A percentile compares a stretch with the other conserved stretches of the same genome.
These are phyloP conservation scores for Pittosporum tobira DNA, from an alignment of 129 eudicot species.

Conservation along the genomic window DNA sequence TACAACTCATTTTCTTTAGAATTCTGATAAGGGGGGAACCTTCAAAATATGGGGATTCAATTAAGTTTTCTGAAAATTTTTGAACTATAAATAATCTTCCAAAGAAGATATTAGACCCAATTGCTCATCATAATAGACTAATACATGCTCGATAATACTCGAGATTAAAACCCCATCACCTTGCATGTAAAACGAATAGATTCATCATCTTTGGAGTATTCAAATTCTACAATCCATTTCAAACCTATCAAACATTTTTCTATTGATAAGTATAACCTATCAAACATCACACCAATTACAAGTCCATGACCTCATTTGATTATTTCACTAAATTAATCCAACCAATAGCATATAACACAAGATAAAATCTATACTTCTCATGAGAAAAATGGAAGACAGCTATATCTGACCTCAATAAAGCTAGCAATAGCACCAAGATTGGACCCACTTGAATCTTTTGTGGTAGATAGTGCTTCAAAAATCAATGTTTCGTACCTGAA, in stretches of 20 bases:
- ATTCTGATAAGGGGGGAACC: too few relatives aligned
- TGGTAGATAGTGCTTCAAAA: slow-evolving; percentile 34
- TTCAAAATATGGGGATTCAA: too few relatives aligned
- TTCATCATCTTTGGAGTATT: background rate
- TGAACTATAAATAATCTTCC: too few relatives aligned
- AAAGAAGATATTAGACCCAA: too few relatives aligned
- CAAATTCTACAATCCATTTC: background rate
- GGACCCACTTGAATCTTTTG: slow-evolving; percentile 30
- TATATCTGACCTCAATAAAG: slow-evolving; percentile 36
- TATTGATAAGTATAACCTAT: too few relatives aligned
- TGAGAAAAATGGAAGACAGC: background rate
- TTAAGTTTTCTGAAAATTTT: too few relatives aligned
- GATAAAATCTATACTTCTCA: background rate
- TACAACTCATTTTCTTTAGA: background rate
- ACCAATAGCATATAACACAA: background rate
- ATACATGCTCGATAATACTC: background rate
- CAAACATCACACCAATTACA: background rate
- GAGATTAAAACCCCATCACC: background rate
- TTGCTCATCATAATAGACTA: too few relatives aligned
- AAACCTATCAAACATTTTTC: too few relatives aligned
- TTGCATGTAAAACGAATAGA: background rate
- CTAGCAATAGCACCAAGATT: slow-evolving; percentile 23
- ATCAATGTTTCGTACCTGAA: slow-evolving; percentile 33
- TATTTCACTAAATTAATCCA: too few relatives aligned
- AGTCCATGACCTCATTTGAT: background rate